phyloP scores from a whole-genome alignment of 1,139 yeast species.

The Blastobotrys apis region DNA sequence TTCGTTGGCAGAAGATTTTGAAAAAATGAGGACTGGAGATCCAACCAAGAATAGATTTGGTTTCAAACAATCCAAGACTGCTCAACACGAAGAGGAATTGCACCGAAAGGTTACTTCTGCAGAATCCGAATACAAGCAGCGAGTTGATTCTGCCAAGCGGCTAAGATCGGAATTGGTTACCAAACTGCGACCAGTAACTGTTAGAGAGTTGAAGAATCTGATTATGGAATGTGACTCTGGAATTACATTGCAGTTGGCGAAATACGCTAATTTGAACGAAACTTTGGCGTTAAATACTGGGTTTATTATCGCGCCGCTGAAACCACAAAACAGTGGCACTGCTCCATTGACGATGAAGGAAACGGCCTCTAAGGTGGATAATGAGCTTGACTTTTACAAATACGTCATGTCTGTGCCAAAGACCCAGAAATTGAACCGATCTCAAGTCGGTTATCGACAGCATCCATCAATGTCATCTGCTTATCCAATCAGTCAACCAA shows the following conservation, averaged over 20 bases:
- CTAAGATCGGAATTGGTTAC: conserved; percentile 68
- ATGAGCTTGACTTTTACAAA: conserved; percentile 74
- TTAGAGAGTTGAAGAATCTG: conserved; percentile 68
- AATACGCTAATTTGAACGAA: conserved; percentile 84
- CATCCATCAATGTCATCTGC: conserved; percentile 59
- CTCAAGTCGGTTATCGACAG: conserved; percentile 60
- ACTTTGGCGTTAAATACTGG: conserved; percentile 81
- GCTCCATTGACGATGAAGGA: conserved; percentile 66
- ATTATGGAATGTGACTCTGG: conserved; percentile 87
- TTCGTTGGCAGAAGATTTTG: conserved; percentile 81
- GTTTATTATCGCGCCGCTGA: conserved; percentile 71
- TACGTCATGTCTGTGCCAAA: conserved; percentile 47
- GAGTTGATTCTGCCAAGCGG: conserved; percentile 68
- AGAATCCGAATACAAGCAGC: conserved; percentile 78
- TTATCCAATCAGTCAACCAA: conserved; percentile 13
- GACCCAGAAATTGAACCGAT: conserved; percentile 32
- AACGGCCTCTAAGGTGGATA: conserved; percentile 71
- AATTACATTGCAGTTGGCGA: conserved; percentile 78
- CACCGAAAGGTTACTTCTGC: conserved; percentile 76
- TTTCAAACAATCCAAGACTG: conserved; percentile 73
- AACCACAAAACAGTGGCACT: conserved; percentile 34
- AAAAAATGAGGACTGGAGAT: conserved; percentile 72
- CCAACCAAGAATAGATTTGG: conserved; percentile 70
- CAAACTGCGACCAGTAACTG: conserved; percentile 72
- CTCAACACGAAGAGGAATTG: conserved; percentile 90